phyloP scores from a whole-genome alignment of 2,329 filamentous ascomycete species.

The Fusarium brevicatenulatum region DNA sequence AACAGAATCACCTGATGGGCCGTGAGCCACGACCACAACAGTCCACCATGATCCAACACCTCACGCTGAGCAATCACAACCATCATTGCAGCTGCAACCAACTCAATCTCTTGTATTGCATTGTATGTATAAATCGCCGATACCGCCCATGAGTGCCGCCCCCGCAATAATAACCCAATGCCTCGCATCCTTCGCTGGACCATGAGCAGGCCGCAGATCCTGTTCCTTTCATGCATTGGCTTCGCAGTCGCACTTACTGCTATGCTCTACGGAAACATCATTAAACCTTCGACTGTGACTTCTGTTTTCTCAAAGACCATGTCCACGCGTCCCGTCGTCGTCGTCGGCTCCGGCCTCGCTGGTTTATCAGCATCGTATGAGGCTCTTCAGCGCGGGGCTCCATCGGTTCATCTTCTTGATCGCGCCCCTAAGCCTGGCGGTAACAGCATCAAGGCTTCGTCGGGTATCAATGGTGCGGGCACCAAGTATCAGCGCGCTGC shows the following conservation, averaged over 20 bases:
- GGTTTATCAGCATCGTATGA: conserved; percentile 69
- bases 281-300: conserved; percentile 29
- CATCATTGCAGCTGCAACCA: background rate
- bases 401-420: conserved; percentile 67
- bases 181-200: conserved; percentile 45
- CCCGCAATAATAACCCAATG: conserved; percentile 32
- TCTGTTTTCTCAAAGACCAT: conserved; percentile 44
- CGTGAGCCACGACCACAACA: conserved; percentile 29
- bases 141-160: conserved; percentile 23
- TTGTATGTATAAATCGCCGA: conserved; percentile 41
- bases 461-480: conserved; percentile 71
- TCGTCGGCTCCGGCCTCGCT: conserved; percentile 73
- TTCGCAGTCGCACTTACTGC: conserved; percentile 44
- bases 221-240: conserved; percentile 44
- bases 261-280: conserved; percentile 45
- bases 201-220: conserved; percentile 44
- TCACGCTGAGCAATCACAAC: background rate
- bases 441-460: conserved; percentile 74
- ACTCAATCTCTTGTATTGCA: background rate
- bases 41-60: conserved; percentile 34
- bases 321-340: conserved; percentile 57
- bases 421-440: conserved; percentile 68
- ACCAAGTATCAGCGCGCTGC: conserved; percentile 64
- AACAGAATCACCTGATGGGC: conserved; percentile 34
- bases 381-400: conserved; percentile 61